These are phyloP conservation scores for Smallanthus sonchifolius DNA, from an alignment of 129 eudicot genomes.

Conservation along the genomic window DNA sequence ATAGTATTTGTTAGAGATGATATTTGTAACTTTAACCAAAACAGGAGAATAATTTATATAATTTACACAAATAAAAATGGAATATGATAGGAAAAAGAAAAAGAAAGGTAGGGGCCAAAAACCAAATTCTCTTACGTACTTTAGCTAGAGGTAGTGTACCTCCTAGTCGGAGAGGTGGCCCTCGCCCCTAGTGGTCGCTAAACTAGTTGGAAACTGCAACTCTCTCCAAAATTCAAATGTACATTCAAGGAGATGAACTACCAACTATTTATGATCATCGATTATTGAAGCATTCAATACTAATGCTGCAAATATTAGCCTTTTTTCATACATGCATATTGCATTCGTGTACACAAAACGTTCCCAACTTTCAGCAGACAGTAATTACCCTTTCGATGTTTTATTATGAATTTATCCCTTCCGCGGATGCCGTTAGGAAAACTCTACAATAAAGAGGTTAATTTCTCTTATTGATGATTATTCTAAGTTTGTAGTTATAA, in stretches of 20 bases:
- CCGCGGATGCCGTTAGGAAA: too few relatives aligned
- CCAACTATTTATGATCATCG: slow-evolving; percentile 8
- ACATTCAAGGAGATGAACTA: slow-evolving; percentile 9
- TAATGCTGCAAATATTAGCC: not conserved
- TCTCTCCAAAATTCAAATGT: not conserved
- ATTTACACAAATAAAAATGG: too few relatives aligned
- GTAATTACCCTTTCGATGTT: too few relatives aligned
- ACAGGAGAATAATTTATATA: too few relatives aligned
- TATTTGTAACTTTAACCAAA: too few relatives aligned
- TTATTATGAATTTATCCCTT: too few relatives aligned
- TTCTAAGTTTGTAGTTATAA: too few relatives aligned
- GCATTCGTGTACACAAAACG: too few relatives aligned
- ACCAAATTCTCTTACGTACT: not conserved
- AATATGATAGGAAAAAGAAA: not conserved
- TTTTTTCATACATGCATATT: not conserved
- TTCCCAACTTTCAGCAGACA: too few relatives aligned
- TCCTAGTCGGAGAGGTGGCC: not conserved
- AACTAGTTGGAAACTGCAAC: not conserved
- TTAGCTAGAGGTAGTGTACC: not conserved
- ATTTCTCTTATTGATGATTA: too few relatives aligned
- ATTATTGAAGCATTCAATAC: not conserved
- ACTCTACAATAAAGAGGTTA: too few relatives aligned
- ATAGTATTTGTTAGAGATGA: too few relatives aligned
- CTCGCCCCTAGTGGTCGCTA: not conserved
- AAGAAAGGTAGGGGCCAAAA: slow-evolving; percentile 1